These are phyloP conservation scores for Schrenkiella parvula DNA, from an alignment of 345 rosid genomes.

Conservation along the genomic window DNA sequence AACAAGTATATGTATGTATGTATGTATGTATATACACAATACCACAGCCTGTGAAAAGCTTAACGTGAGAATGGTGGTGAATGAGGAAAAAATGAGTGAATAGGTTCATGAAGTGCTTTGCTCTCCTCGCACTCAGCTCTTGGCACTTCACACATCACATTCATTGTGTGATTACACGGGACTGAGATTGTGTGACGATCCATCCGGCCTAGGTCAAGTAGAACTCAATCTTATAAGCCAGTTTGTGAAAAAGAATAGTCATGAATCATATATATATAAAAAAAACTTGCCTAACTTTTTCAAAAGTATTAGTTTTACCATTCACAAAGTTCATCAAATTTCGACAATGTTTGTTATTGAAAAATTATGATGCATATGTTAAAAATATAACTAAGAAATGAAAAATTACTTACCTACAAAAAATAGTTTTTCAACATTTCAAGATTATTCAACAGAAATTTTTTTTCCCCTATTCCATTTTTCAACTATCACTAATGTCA, in stretches of 20 bases:
- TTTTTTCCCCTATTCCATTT: background rate
- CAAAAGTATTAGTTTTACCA: background rate
- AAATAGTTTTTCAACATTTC: background rate
- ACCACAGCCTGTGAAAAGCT: background rate
- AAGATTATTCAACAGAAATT: too few species aligned
- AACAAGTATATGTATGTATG: background rate
- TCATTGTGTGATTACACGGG: background rate
- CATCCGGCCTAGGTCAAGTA: background rate
- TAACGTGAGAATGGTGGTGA: constrained; percentile 26
- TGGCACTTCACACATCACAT: constrained; percentile 18
- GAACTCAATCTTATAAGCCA: background rate
- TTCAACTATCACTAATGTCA: background rate
- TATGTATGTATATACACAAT: too few species aligned
- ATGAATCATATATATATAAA: too few species aligned
- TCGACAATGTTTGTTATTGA: background rate
- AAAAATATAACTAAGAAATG: background rate
- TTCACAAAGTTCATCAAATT: background rate
- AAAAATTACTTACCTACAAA: background rate
- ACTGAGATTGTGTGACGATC: background rate
- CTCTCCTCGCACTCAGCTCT: constrained; percentile 15
- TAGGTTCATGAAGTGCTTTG: constrained; percentile 6
- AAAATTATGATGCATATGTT: background rate
- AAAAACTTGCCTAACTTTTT: background rate
- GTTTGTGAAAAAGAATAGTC: background rate
- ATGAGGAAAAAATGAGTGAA: constrained; percentile 21